Percentiles rank a stretch among this genome's conserved stretches.
Evolutionary conservation across 805 yeast genomes (phyloP).

Genomic region (Myxozyma sirexii): DNA sequence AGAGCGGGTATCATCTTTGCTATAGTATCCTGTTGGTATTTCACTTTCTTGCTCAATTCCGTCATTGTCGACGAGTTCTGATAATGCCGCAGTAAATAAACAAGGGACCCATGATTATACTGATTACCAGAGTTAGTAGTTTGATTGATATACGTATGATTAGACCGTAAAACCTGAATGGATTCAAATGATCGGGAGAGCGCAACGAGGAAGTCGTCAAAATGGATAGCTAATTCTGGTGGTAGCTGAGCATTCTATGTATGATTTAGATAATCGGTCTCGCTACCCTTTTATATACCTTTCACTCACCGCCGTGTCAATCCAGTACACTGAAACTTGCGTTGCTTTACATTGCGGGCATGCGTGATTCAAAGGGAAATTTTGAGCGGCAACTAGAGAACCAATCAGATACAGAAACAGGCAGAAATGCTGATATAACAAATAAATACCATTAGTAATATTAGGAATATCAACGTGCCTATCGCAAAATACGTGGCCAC

Average conservation of each 20-base stretch:
- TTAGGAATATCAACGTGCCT: slow-evolving; percentile 14
- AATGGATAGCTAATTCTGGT: slow-evolving; percentile 21
- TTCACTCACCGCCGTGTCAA: neutral
- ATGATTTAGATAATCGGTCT: neutral
- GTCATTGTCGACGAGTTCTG: neutral
- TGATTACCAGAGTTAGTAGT: neutral
- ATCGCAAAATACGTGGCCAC: slow-evolving; percentile 27
- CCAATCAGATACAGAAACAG: no score
- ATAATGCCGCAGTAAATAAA: slow-evolving; percentile 7
- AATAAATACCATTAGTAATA: slow-evolving; percentile 3
- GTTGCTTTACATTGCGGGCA: slow-evolving; percentile 22
- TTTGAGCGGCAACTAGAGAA: slow-evolving; percentile 10
- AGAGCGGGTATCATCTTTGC: slow-evolving; percentile 14
- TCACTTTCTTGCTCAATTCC: neutral
- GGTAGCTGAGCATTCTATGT: slow-evolving; percentile 13
- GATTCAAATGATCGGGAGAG: slow-evolving; percentile 10
- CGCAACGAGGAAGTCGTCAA: slow-evolving; percentile 9
- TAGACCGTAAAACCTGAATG: slow-evolving; percentile 3
- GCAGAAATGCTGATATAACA: no score
- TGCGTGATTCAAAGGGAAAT: slow-evolving; percentile 16
- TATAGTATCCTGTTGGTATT: neutral
- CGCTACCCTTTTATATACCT: neutral
- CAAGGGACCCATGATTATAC: slow-evolving; percentile 21
- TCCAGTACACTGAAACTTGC: slow-evolving; percentile 1
- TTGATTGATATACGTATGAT: neutral